Percentiles rank a stretch among this genome's conserved stretches.
These are phyloP conservation scores for Thamnidium elegans DNA, from an alignment of 192 early-diverging fungal genomes.

Conservation along the genomic window DNA sequence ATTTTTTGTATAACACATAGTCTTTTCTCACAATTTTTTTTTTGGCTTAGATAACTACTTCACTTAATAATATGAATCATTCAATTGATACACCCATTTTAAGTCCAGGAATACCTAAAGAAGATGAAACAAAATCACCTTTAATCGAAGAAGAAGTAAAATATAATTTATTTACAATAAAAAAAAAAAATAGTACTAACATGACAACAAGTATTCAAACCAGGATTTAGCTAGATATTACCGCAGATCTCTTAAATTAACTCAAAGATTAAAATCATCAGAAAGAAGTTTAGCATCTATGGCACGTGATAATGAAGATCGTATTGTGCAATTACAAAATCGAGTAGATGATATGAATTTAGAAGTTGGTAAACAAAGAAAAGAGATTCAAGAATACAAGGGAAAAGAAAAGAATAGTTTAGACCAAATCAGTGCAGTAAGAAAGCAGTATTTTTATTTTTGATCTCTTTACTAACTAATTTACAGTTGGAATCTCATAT, in stretches of 20 bases:
- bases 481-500: constrained; percentile 41
- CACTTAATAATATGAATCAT: too few relatives aligned
- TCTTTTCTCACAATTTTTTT: too few relatives aligned
- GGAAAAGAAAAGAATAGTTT: constrained; percentile 43
- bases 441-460: neutral
- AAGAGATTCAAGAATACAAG: constrained; percentile 43
- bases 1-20: neutral
- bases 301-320: constrained; percentile 45
- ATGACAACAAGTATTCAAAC: constrained; percentile 2
- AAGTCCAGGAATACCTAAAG: neutral
- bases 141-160: constrained; percentile 7
- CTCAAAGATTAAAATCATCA: constrained; percentile 41
- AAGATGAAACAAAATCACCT: constrained; percentile 5
- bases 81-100: neutral
- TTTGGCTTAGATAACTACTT: too few relatives aligned
- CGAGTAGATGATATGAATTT: constrained; percentile 42
- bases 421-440: constrained; percentile 41
- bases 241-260: constrained; percentile 35
- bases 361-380: constrained; percentile 34
- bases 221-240: constrained; percentile 32
- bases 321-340: constrained; percentile 40
- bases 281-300: constrained; percentile 42
- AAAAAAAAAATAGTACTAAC: neutral
- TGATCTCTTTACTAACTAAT: neutral
- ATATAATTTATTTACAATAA: neutral